These are phyloP conservation scores for Hydrangea macrophylla DNA, from an alignment of 148 eudicot species.

Conservation along the genomic window DNA sequence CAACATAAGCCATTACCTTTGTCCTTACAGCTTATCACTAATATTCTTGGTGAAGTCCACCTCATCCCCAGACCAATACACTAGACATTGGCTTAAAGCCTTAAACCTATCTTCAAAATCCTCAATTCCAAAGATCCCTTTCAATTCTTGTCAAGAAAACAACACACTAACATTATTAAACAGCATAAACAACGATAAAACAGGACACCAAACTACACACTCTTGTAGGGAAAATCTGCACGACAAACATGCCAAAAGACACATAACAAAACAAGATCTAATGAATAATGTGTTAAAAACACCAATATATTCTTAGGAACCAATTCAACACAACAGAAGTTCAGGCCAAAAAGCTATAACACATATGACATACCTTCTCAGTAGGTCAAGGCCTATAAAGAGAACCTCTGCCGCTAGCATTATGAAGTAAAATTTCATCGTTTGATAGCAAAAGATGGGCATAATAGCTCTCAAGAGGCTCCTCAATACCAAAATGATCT, in stretches of 20 bases:
- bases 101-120: background rate
- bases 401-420: constrained; percentile 57
- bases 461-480: constrained; percentile 92
- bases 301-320: background rate
- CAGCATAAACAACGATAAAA: constrained; percentile 2
- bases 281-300: too few species aligned
- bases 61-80: background rate
- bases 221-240: background rate
- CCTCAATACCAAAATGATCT: constrained; percentile 90
- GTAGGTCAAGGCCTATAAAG: constrained; percentile 78
- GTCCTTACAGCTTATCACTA: background rate
- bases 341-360: background rate
- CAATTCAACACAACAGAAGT: background rate
- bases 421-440: constrained; percentile 84
- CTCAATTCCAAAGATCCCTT: background rate
- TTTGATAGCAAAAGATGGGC: constrained; percentile 82
- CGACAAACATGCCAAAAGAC: background rate
- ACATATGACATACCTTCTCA: constrained; percentile 52
- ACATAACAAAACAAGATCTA: background rate
- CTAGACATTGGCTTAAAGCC: background rate
- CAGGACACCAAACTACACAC: background rate
- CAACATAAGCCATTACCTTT: too few species aligned
- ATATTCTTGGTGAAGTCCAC: background rate
- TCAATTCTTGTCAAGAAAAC: background rate
- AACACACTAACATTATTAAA: background rate